phyloP scores from a whole-genome alignment of 331 rosid genomes.

The Erythrophleum ivorense region DNA sequence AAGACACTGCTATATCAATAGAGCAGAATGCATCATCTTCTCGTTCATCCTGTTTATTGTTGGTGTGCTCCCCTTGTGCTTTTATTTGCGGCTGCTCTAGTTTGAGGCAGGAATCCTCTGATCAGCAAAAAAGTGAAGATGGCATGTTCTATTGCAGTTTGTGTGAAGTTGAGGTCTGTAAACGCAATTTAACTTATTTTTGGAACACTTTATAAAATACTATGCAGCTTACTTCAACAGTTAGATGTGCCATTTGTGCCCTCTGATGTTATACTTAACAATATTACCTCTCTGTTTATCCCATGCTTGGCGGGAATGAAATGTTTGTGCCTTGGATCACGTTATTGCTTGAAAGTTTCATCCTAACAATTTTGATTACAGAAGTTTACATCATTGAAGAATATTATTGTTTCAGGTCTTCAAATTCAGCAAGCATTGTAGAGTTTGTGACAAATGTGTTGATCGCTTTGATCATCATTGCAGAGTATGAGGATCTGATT shows the following conservation, averaged over 20 bases:
- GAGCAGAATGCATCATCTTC: conserved; percentile 49
- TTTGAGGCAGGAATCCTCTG: conserved; percentile 66
- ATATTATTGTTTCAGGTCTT: conserved; percentile 68
- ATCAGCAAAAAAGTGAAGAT: conserved; percentile 77
- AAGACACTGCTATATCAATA: conserved; percentile 44
- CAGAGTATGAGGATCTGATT: conserved; percentile 65
- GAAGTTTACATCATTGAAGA: conserved; percentile 25
- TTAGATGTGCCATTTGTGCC: conserved; percentile 26
- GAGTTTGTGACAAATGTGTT: conserved; percentile 98
- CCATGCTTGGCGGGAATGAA: neutral
- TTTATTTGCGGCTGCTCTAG: conserved; percentile 58
- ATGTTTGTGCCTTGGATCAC: neutral
- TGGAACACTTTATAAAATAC: conserved; percentile 17
- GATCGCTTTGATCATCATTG: conserved; percentile 97
- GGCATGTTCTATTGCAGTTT: conserved; percentile 98
- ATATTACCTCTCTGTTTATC: conserved; percentile 23
- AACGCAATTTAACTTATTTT: conserved; percentile 20
- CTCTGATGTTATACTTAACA: conserved; percentile 27
- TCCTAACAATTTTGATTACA: conserved; percentile 11
- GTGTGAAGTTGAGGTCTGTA: conserved; percentile 97
- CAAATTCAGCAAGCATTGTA: conserved; percentile 96
- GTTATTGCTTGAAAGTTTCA: conserved; percentile 4
- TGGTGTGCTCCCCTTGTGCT: conserved; percentile 81
- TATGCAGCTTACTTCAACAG: conserved; percentile 17
- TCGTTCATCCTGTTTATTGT: conserved; percentile 53